phyloP scores from a whole-genome alignment of 1,139 yeast genomes.

The Geotrichum aggregatum region DNA sequence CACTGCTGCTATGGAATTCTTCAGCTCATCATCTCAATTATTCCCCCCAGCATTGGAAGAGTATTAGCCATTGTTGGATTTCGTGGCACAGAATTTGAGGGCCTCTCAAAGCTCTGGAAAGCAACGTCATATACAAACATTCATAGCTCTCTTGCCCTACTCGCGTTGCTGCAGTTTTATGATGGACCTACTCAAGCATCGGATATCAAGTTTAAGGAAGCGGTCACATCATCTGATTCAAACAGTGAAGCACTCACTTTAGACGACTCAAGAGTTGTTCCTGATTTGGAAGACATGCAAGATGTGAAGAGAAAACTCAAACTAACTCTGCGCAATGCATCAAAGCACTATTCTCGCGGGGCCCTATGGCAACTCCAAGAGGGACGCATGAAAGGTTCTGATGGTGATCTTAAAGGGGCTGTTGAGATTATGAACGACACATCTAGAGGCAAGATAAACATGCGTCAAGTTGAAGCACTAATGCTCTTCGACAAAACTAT shows the following conservation, averaged over 20 bases:
- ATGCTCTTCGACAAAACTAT: conserved; percentile 81
- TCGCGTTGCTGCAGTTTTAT: conserved; percentile 78
- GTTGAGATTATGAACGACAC: conserved; percentile 69
- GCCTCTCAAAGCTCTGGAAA: conserved; percentile 80
- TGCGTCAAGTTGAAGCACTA: conserved; percentile 89
- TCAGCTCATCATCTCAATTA: conserved; percentile 81
- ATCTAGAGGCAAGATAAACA: conserved; percentile 61
- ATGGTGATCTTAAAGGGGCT: conserved; percentile 68
- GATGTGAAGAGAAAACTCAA: conserved; percentile 39
- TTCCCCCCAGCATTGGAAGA: conserved; percentile 87
- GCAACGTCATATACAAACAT: conserved; percentile 73
- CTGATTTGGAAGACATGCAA: conserved; percentile 30
- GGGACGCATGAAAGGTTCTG: conserved; percentile 77
- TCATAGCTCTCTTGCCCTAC: conserved; percentile 84
- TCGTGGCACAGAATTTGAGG: conserved; percentile 80
- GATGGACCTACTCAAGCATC: conserved; percentile 94
- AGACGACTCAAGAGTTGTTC: conserved; percentile 10
- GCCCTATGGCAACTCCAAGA: conserved; percentile 91
- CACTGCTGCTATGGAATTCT: conserved; percentile 87
- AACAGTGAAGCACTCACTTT: conserved; percentile 9
- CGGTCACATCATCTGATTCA: conserved; percentile 18
- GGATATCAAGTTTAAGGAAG: conserved; percentile 54
- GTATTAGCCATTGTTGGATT: conserved; percentile 89
- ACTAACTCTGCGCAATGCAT: conserved; percentile 52
- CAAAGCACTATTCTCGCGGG: conserved; percentile 77